Evolutionary conservation across 2,329 filamentous ascomycete species (phyloP), one percentile per base, ranked within the genome.

Genomic region (Rhexocercosporidium sp.): DNA sequence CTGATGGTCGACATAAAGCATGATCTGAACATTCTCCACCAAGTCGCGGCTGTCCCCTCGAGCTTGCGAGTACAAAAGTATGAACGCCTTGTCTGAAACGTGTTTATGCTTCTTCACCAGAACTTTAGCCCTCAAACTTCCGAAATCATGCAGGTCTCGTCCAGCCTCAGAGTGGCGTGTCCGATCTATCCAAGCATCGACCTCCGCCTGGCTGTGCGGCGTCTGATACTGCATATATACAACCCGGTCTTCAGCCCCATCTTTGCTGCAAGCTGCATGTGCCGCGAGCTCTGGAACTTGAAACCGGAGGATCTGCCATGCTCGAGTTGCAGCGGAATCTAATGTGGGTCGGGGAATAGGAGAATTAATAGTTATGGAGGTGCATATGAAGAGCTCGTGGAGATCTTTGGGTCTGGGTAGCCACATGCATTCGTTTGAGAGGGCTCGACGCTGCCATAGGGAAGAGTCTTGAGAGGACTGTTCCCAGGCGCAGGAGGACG

Each of bases 1-100:
- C n/a, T 69, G 66, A 63, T 73, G 73, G 9, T 71, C 67, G 7
- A 60, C 59, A 64, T 71, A 69, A 2, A 74, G 66, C 65, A 74
- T 69, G 20, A 73, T 25, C 18, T 71, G 44, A 25, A 70, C 27
- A 16, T 61, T 54, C 41, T 34, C 27, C 7, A 66, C 64, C 20
- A 46, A n/a, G 34, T 64, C 57, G 22, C 20, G 39, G 1, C 22
- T 37, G 6, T 56, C 25, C 5, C 39, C 39, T 1, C 25, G 51
- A 14, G 47, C 22, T 12, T 39, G 16, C 18, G 60, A 47, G 39
- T 64, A 16, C 14, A 69, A 49, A 7, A 70, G 25, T 11, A 74
- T 22, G 54, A 65, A 66, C 3, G 62, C 64, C 46, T 67, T 66
- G 12, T 66, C 57, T 14, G 47, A 25, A 47, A 56, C 54, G 44